Evolutionary conservation across 2,329 filamentous ascomycete genomes (phyloP).

Genomic region (Cytospora schulzeri): DNA sequence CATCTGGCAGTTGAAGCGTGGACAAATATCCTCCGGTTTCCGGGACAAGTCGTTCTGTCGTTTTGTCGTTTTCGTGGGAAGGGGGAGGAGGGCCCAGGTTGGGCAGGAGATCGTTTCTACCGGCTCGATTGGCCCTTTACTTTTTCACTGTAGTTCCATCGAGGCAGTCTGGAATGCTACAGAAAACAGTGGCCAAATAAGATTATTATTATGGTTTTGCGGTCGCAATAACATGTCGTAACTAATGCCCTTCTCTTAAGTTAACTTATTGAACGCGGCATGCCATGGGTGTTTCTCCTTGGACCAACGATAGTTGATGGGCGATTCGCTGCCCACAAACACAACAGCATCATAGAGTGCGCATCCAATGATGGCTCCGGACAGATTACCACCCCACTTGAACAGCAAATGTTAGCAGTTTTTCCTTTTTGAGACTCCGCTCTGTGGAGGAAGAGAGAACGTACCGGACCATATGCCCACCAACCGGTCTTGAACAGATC

Average conservation of each 20-base stretch:
- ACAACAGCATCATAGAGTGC: conserved; percentile 37
- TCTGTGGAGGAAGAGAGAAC: not conserved
- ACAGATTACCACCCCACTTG: conserved; percentile 32
- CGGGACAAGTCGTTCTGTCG: not conserved
- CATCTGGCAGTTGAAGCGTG: not conserved
- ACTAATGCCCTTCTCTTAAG: no score
- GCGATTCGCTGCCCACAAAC: conserved; percentile 36
- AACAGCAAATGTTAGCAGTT: not conserved
- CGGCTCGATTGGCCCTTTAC: not conserved
- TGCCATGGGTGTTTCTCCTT: conserved; percentile 21
- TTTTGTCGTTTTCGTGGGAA: no score
- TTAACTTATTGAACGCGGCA: not conserved
- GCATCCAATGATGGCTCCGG: conserved; percentile 36
- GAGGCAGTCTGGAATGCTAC: not conserved
- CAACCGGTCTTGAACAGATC: conserved; percentile 37
- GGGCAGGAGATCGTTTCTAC: not conserved
- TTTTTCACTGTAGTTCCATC: not conserved
- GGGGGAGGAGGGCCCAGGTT: no score
- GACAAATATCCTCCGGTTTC: not conserved
- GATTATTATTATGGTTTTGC: not conserved
- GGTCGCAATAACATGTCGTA: not conserved
- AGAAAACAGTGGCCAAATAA: not conserved
- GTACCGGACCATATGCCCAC: conserved; percentile 37
- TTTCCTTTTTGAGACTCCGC: not conserved
- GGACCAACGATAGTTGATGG: conserved; percentile 33